phyloP scores from a whole-genome alignment of 192 early-diverging fungal species.

The Gamsiella multidivaricata region DNA sequence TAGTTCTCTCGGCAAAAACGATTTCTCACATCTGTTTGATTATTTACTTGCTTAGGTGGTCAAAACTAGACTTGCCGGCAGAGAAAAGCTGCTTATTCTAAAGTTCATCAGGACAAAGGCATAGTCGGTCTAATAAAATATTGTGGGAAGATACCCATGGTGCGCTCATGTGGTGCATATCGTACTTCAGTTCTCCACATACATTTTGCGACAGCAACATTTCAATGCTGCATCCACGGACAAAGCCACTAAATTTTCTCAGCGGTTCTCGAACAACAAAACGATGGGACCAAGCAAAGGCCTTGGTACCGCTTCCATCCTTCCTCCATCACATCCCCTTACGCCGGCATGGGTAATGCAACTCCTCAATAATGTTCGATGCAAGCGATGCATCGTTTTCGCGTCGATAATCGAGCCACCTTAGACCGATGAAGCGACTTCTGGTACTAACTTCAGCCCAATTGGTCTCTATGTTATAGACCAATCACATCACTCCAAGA shows the following conservation, averaged over 20 bases:
- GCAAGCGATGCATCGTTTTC: too few species aligned
- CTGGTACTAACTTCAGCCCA: too few species aligned
- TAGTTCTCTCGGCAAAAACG: background rate
- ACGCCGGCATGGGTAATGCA: constrained; percentile 17
- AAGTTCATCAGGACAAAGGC: constrained; percentile 55
- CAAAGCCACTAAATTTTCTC: constrained; percentile 27
- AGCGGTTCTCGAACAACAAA: constrained; percentile 7
- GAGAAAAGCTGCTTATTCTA: constrained; percentile 66
- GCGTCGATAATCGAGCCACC: too few species aligned
- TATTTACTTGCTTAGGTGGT: constrained; percentile 36
- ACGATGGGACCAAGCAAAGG: background rate
- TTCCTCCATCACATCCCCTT: background rate
- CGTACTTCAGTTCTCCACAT: too few species aligned
- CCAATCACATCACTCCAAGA: constrained; percentile 32
- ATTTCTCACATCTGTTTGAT: background rate
- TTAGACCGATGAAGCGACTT: too few species aligned
- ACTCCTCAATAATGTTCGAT: background rate
- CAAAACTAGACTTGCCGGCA: constrained; percentile 61
- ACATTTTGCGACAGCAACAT: too few species aligned
- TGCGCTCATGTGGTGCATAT: too few species aligned
- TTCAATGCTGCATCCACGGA: background rate
- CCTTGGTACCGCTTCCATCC: constrained; percentile 6
- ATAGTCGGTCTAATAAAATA: too few species aligned
- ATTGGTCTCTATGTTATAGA: constrained; percentile 13
- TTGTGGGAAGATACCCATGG: too few species aligned